Evolutionary conservation across 2,329 filamentous ascomycete genomes (phyloP).

Genomic region (Trichoderma asperellum): DNA sequence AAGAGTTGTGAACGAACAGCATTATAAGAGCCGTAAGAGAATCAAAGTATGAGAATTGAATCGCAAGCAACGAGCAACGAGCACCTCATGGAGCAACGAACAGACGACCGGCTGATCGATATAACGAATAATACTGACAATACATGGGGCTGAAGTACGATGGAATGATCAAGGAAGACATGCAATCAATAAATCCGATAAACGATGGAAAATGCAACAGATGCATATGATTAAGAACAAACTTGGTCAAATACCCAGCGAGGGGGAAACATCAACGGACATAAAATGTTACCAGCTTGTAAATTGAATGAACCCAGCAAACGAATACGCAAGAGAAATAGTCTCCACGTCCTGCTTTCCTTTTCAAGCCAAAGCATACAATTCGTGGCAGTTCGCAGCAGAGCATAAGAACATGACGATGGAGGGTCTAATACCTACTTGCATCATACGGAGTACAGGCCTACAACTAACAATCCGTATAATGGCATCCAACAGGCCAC

Average conservation of each 20-base stretch:
- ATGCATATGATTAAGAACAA: not conserved
- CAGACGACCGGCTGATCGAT: not conserved
- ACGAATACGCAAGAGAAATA: not conserved
- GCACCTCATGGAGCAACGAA: not conserved
- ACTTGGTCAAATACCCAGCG: not conserved
- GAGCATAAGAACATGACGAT: not conserved
- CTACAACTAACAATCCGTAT: not conserved
- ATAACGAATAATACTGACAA: not conserved
- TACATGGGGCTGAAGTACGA: not conserved
- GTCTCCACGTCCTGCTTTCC: not conserved
- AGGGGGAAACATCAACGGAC: not conserved
- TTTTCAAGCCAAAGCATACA: not conserved
- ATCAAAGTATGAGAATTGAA: too few relatives aligned
- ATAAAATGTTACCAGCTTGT: not conserved
- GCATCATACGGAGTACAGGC: not conserved
- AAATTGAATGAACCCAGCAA: not conserved
- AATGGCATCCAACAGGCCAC: not conserved
- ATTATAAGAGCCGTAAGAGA: too few relatives aligned
- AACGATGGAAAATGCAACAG: not conserved
- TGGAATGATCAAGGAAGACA: not conserved
- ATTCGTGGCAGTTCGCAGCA: not conserved
- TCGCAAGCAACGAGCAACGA: not conserved
- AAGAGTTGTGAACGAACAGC: too few relatives aligned
- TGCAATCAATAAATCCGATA: not conserved
- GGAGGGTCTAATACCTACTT: not conserved